These are phyloP conservation scores for Pachyrhizus erosus DNA, from an alignment of 306 rosid genomes.

Conservation along the genomic window DNA sequence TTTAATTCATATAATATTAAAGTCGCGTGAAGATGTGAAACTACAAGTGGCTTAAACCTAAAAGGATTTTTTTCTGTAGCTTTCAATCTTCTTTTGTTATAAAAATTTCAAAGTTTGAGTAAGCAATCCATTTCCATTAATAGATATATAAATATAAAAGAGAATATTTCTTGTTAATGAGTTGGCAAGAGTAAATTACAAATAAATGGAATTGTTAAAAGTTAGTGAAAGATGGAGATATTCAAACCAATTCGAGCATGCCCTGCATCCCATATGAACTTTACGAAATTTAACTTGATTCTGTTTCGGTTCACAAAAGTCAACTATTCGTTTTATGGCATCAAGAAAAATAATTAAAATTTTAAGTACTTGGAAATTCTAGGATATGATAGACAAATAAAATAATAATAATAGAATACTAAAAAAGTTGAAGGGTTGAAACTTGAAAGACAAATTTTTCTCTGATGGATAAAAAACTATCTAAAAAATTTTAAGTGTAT, in stretches of 20 bases:
- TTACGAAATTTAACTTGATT: not conserved
- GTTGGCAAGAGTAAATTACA: not conserved
- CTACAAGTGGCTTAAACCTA: constrained; percentile 10
- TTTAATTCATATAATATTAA: not conserved
- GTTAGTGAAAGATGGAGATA: not conserved
- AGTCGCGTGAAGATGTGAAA: constrained; percentile 34
- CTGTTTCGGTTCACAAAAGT: not conserved
- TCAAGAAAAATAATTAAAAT: not conserved
- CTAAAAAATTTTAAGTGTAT: not conserved
- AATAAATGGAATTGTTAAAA: not conserved
- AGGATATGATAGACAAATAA: too few species aligned
- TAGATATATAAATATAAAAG: not conserved
- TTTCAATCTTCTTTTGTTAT: not conserved
- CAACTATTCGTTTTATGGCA: too few species aligned
- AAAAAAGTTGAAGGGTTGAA: too few species aligned
- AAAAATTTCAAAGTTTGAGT: not conserved
- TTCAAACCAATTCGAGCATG: not conserved
- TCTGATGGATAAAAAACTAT: too few species aligned
- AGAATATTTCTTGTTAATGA: not conserved
- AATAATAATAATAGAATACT: too few species aligned
- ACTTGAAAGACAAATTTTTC: too few species aligned
- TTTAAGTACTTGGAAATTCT: not conserved
- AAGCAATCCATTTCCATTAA: not conserved
- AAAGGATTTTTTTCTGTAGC: too few species aligned
- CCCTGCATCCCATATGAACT: not conserved